Evolutionary conservation across 2,329 filamentous ascomycete genomes (phyloP).

Genomic region (Penicillium sp.): DNA sequence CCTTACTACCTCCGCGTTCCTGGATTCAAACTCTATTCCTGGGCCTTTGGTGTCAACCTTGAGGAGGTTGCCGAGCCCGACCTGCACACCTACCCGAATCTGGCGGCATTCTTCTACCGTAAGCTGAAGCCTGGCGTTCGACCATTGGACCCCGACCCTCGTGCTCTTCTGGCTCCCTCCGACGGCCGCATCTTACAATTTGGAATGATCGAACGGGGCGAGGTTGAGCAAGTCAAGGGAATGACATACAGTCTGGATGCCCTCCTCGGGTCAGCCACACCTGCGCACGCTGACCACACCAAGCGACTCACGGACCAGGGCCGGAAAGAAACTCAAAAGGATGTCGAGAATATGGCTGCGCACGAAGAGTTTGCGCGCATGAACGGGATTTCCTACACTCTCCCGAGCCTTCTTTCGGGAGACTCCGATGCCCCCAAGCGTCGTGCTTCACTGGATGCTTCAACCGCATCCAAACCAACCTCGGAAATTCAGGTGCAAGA

Average conservation of each 20-base stretch:
- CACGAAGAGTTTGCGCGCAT: slow-evolving; percentile 92
- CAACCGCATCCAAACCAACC: slow-evolving; percentile 62
- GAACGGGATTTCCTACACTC: slow-evolving; percentile 92
- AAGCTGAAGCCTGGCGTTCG: slow-evolving; percentile 84
- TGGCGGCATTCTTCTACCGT: slow-evolving; percentile 96
- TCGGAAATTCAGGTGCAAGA: slow-evolving; percentile 80
- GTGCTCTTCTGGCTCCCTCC: slow-evolving; percentile 79
- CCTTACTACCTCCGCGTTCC: slow-evolving; percentile 85
- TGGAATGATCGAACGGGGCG: slow-evolving; percentile 84
- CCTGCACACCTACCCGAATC: slow-evolving; percentile 83
- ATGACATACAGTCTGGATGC: slow-evolving; percentile 97
- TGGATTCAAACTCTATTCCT: slow-evolving; percentile 88
- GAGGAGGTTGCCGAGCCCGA: slow-evolving; percentile 85
- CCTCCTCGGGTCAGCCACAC: slow-evolving; percentile 67
- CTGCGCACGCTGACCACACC: slow-evolving; percentile 38
- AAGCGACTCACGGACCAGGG: slow-evolving; percentile 36
- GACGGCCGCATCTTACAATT: slow-evolving; percentile 92
- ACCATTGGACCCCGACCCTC: slow-evolving; percentile 76
- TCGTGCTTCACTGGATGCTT: slow-evolving; percentile 67
- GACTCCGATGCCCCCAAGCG: slow-evolving; percentile 44
- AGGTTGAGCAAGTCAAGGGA: slow-evolving; percentile 98
- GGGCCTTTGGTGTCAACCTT: slow-evolving; percentile 85
- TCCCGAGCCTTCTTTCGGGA: slow-evolving; percentile 83
- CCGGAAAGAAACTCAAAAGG: slow-evolving; percentile 37
- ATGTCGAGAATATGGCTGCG: slow-evolving; percentile 66